Percentiles rank a stretch among this genome's conserved stretches.
phyloP scores from a whole-genome alignment of 2,329 filamentous ascomycete species.

The Colletotrichum orbiculare region DNA sequence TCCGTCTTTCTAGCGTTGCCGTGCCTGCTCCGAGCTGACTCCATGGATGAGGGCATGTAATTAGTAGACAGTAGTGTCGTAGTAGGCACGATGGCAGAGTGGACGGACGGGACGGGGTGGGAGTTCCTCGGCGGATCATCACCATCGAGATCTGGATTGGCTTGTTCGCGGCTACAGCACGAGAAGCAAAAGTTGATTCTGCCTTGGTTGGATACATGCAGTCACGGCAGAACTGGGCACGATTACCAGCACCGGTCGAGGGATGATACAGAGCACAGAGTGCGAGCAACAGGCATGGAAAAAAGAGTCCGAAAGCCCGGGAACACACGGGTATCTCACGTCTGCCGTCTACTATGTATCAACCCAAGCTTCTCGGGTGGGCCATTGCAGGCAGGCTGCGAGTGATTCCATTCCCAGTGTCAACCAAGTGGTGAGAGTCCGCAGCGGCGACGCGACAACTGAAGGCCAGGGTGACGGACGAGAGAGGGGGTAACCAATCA shows the following conservation, averaged over 20 bases:
- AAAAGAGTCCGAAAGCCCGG: not conserved
- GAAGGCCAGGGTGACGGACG: conserved; percentile 15
- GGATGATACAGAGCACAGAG: not conserved
- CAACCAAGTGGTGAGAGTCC: conserved; percentile 30
- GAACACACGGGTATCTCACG: not conserved
- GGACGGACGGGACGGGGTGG: conserved; percentile 8
- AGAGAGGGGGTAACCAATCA: not conserved
- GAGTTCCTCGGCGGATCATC: conserved; percentile 17
- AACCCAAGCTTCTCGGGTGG: conserved; percentile 10
- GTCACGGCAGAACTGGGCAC: no score
- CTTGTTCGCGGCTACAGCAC: not conserved
- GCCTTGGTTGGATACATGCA: no score
- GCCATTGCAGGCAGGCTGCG: not conserved
- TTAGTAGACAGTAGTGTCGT: no score
- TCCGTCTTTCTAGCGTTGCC: not conserved
- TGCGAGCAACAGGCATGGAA: not conserved
- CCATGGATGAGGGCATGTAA: no score
- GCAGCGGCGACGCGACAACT: conserved; percentile 6
- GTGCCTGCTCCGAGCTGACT: not conserved
- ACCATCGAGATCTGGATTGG: conserved; percentile 16
- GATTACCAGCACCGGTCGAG: not conserved
- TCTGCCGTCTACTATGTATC: not conserved
- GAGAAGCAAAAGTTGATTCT: no score
- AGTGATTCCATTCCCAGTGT: conserved; percentile 22
- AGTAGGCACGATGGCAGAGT: no score